Base-by-base conservation (phyloP, 306 rosid genomes). In the Fragaria vesca region DNA sequence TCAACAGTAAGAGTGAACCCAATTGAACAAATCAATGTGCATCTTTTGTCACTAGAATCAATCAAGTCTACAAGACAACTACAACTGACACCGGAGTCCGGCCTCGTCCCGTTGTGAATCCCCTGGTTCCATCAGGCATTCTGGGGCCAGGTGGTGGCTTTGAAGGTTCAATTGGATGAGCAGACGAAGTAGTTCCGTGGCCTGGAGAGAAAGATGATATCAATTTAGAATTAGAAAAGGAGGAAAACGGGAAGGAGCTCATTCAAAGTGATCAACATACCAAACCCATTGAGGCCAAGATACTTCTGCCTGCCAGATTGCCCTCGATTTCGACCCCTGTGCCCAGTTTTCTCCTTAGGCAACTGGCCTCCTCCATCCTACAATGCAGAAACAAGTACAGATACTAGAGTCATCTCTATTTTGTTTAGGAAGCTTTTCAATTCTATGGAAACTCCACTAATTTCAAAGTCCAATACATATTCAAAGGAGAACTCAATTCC, bases 51-150 rank as follows among this genome's bases (percentile, higher is more conserved):
- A 26, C 38, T 26, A 0, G n/a, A 17, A 6, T 13, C 68, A 32
- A 28, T 63, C n/a, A 15, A 30, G 67, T 61, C 40, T 2, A 12
- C 1, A 15, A 6, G 21, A 32, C 68, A 62, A 13, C n/a, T 30
- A 60, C 36, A 0, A 63, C 5, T 2, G 91, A 69, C 61, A 65
- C 80, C 26, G 75, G 86, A 73, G 90, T 87, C 67, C 98, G 92
- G 73, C 98, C 99, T n/a, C 99, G 96, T 48, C 99, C 99, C 75
- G 93, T 79, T 17, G 98, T 81, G 80, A 96, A 96, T 81, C 99
- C 99, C 70, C 93, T 80, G 12, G 99, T 93, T 82, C 99, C 99
- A 71, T 96, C 97, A 0, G 99, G 99, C 99, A 96, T 96, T 83
- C 76, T 91, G 8, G 99, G 99, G 42, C 98, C 99, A 1, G 98